These are phyloP conservation scores for Chenopodium formosanum DNA, from an alignment of 148 eudicot genomes.

Conservation along the genomic window DNA sequence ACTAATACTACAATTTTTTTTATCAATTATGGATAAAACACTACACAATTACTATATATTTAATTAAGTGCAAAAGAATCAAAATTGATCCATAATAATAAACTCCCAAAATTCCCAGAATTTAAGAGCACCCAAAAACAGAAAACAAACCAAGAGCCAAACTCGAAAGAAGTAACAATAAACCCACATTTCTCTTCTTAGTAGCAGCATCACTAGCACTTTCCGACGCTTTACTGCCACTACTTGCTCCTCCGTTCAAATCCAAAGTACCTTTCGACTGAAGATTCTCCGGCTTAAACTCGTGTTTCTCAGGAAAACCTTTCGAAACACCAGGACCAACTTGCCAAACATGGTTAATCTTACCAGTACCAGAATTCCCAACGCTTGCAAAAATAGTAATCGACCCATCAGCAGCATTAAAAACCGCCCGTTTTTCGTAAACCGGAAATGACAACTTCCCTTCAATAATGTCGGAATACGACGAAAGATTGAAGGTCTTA, in stretches of 20 bases:
- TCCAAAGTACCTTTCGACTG: constrained; percentile 47
- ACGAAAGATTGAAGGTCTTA: constrained; percentile 46
- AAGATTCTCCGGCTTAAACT: constrained; percentile 47
- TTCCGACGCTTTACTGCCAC: constrained; percentile 4
- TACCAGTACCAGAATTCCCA: constrained; percentile 17
- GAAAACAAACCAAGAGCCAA: constrained; percentile 14
- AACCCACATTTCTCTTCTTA: constrained; percentile 64
- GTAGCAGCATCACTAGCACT: constrained; percentile 8
- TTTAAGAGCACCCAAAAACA: constrained; percentile 4
- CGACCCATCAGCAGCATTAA: constrained; percentile 28
- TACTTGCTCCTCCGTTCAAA: constrained; percentile 29
- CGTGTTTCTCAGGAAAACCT: constrained; percentile 55
- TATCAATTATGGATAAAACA: not conserved
- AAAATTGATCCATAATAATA: not conserved
- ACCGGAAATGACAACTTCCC: constrained; percentile 38
- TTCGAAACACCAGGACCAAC: constrained; percentile 45
- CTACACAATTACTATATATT: not conserved
- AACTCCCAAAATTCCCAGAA: not conserved
- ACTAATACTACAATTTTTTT: not conserved
- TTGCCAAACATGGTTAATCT: constrained; percentile 76
- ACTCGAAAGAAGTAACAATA: constrained; percentile 14
- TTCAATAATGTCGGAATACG: constrained; percentile 26
- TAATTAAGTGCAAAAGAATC: not conserved
- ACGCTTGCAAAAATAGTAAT: constrained; percentile 51
- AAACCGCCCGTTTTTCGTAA: constrained; percentile 40